These are phyloP conservation scores for Apiotrichum veenhuisii DNA, from an alignment of 1,284 basidiomycete species.

Conservation along the genomic window DNA sequence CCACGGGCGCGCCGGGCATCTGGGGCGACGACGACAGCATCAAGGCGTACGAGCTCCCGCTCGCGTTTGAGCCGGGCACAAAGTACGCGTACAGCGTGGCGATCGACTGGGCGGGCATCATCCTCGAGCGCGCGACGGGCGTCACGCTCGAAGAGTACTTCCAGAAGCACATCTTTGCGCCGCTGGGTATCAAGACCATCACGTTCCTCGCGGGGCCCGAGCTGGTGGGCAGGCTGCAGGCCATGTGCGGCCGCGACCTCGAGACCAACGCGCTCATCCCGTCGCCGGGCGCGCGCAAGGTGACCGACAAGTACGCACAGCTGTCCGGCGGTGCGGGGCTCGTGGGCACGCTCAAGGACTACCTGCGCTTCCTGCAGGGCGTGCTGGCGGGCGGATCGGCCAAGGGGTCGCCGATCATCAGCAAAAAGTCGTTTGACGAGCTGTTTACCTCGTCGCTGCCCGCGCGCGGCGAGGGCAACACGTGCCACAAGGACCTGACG, in stretches of 20 bases:
- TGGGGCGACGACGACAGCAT: slow-evolving; percentile 17
- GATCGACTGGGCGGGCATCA: slow-evolving; percentile 20
- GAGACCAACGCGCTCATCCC: slow-evolving; percentile 2
- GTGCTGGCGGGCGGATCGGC: slow-evolving; percentile 18
- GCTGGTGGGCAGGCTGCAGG: slow-evolving; percentile 14
- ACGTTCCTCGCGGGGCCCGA: slow-evolving; percentile 32
- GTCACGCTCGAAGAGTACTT: slow-evolving; percentile 17
- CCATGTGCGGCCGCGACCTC: slow-evolving; percentile 9
- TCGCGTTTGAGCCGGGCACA: slow-evolving; percentile 24
- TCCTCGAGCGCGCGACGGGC: slow-evolving; percentile 17
- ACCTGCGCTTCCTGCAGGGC: slow-evolving; percentile 32
- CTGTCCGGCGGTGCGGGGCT: slow-evolving; percentile 39
- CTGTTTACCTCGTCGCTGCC: slow-evolving; percentile 27
- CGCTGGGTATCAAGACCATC: slow-evolving; percentile 29
- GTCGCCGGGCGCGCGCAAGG: background rate
- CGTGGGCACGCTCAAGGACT: slow-evolving; percentile 37
- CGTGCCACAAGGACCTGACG: slow-evolving; percentile 11
- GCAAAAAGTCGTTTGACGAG: slow-evolving; percentile 21
- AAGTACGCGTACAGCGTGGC: slow-evolving; percentile 14
- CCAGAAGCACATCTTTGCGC: slow-evolving; percentile 34
- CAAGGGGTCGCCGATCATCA: slow-evolving; percentile 19
- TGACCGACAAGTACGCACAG: background rate
- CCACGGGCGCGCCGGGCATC: slow-evolving; percentile 20
- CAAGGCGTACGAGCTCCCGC: slow-evolving; percentile 18
- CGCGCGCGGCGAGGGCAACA: slow-evolving; percentile 9